These are phyloP conservation scores for Hanseniaspora thailandica DNA, from an alignment of 805 yeast species.

Conservation along the genomic window DNA sequence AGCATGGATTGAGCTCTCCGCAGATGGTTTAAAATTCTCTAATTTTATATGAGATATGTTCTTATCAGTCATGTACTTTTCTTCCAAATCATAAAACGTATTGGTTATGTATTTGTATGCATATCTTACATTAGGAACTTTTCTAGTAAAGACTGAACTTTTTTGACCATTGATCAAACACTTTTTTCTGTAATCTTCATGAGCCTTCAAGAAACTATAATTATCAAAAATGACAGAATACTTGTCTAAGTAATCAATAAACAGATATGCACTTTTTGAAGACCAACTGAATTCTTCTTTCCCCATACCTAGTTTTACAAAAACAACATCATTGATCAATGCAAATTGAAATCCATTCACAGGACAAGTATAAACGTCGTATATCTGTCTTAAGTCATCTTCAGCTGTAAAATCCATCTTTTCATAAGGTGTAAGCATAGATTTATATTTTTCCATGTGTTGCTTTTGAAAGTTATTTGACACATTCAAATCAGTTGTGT, in stretches of 20 bases:
- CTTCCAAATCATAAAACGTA: conserved; percentile 18
- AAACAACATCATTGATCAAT: no score
- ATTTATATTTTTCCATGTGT: neutral
- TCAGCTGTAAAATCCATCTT: neutral
- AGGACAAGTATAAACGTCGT: neutral
- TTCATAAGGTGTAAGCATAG: neutral
- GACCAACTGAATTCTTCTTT: neutral
- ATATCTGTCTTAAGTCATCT: neutral
- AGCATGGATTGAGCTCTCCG: conserved; percentile 23
- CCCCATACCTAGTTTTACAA: no score
- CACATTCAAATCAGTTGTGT: neutral
- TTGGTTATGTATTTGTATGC: conserved; percentile 18
- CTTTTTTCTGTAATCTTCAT: conserved; percentile 21
- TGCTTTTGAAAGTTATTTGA: neutral
- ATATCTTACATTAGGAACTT: conserved; percentile 29
- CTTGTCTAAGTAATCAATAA: neutral
- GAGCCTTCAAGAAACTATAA: neutral
- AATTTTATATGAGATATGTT: conserved; percentile 1
- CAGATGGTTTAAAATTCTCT: neutral
- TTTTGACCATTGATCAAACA: conserved; percentile 34
- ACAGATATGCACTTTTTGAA: neutral
- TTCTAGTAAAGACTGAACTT: conserved; percentile 28
- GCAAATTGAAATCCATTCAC: neutral
- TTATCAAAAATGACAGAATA: neutral
- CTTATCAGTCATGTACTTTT: neutral